Evolutionary conservation across 345 rosid species (phyloP), one percentile per base, ranked within the genome.

Genomic region (Pistacia atlantica): DNA sequence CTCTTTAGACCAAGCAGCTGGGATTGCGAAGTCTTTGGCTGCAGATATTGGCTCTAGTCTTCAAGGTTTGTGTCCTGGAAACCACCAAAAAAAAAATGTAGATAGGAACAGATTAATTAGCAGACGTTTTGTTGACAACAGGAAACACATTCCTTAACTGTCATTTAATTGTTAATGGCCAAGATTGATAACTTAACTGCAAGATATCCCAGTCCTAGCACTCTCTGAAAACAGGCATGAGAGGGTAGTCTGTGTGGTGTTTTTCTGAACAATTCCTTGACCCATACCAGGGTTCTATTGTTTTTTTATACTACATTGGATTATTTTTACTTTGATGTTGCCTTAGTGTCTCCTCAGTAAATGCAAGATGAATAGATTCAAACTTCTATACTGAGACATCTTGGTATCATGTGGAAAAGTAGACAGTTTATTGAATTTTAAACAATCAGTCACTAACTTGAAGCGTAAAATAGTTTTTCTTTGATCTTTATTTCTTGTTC

Each of bases 1-100:
- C 75, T 85, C 94, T 55, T 56, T 91, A 58, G 88, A 90, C 37
- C 93, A 91, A 74, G 90, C 84, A 58, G 91, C 94, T 51, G 75
- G 73, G 37, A 71, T 89, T 79, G 98, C 99, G 8, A 89, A 81
- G 78, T 85, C 90, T 54, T 80, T 93, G 83, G 97, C 92, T 1
- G 84, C 74, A 57, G 96, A 89, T 52, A 80, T 95, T 69, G 96
- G 96, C 77, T 86, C 85, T 64, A 65, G 67, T 80, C 93, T 93
- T 73, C 86, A 84, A 90, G 98, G 98, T 91, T 61, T 72, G 87
- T 81, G 12, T 65, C 48, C 69, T 49, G 52, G 59, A 58, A 69
- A 51, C 33, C 51, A 20, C 63, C 33, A 52, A 52, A 72, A 52
- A 8, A 45, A 54, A 16, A 14, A 54, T 52, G 64, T 80, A 71